phyloP scores from a whole-genome alignment of 148 eudicot genomes.

The Rhododendron henanense region DNA sequence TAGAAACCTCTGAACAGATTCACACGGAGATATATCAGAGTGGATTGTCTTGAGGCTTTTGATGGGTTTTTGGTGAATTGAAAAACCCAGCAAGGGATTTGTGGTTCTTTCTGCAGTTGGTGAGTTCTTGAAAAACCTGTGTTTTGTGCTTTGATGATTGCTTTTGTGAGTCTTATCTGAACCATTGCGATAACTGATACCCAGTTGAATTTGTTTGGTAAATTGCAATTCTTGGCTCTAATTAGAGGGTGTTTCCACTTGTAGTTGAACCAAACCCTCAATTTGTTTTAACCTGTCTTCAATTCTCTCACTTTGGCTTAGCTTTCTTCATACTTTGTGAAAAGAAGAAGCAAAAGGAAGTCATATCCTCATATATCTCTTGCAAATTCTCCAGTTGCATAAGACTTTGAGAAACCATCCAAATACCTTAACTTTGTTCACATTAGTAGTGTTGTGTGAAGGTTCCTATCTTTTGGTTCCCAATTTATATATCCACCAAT shows the following conservation, averaged over 20 bases:
- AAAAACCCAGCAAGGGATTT: conserved; percentile 40
- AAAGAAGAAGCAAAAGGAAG: neutral
- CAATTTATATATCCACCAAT: conserved; percentile 33
- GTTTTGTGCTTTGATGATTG: conserved; percentile 1
- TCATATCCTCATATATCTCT: neutral
- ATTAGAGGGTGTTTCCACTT: neutral
- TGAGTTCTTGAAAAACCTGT: conserved; percentile 13
- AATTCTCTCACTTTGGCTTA: neutral
- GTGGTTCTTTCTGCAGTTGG: conserved; percentile 12
- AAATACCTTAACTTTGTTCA: neutral
- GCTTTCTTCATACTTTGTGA: neutral
- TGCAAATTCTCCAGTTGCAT: neutral
- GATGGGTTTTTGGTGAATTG: conserved; percentile 57
- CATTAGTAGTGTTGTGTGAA: neutral
- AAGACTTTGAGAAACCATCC: neutral
- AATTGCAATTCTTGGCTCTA: neutral
- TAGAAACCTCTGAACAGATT: neutral
- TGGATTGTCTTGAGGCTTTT: conserved; percentile 24
- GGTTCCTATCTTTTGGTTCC: neutral
- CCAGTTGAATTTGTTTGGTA: conserved; percentile 10
- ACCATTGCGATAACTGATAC: neutral
- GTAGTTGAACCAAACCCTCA: conserved; percentile 9
- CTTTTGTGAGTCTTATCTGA: conserved; percentile 16
- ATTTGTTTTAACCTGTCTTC: neutral
- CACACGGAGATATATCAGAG: conserved; percentile 10